These are phyloP conservation scores for Cladosporium sp. DNA, from an alignment of 2,329 filamentous ascomycete species.

Conservation along the genomic window DNA sequence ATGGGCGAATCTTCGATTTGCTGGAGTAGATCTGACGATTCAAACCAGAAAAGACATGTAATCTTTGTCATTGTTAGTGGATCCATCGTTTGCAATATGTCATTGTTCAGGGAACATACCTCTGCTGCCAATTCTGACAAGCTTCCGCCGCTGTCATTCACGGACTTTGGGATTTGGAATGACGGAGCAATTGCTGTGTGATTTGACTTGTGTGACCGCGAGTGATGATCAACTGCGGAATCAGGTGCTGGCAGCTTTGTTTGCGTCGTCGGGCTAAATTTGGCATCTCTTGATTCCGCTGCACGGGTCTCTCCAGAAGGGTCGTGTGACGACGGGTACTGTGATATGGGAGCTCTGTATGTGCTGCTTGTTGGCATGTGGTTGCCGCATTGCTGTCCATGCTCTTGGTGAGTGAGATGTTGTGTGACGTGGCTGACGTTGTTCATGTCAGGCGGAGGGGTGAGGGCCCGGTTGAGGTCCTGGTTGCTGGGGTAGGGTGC, in stretches of 20 bases:
- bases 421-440: constrained; percentile 20
- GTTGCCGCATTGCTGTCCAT: constrained; percentile 23
- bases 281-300: background rate
- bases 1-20: constrained; percentile 58
- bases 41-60: constrained; percentile 97
- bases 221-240: constrained; percentile 13
- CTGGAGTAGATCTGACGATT: constrained; percentile 74
- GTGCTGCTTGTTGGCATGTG: constrained; percentile 17
- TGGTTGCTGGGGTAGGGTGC: constrained; percentile 16
- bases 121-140: constrained; percentile 79
- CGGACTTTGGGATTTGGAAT: constrained; percentile 69
- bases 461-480: constrained; percentile 25
- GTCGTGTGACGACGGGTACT: constrained; percentile 19
- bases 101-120: constrained; percentile 45
- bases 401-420: constrained; percentile 24
- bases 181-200: constrained; percentile 43
- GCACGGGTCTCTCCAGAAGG: background rate
- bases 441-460: constrained; percentile 36
- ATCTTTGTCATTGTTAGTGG: constrained; percentile 53
- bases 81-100: background rate
- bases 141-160: constrained; percentile 70
- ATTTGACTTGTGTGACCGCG: constrained; percentile 23
- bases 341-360: constrained; percentile 20
- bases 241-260: constrained; percentile 4
- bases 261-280: constrained; percentile 12